These are phyloP conservation scores for Aureobasidium sp. DNA, from an alignment of 2,329 filamentous ascomycete genomes.

Conservation along the genomic window DNA sequence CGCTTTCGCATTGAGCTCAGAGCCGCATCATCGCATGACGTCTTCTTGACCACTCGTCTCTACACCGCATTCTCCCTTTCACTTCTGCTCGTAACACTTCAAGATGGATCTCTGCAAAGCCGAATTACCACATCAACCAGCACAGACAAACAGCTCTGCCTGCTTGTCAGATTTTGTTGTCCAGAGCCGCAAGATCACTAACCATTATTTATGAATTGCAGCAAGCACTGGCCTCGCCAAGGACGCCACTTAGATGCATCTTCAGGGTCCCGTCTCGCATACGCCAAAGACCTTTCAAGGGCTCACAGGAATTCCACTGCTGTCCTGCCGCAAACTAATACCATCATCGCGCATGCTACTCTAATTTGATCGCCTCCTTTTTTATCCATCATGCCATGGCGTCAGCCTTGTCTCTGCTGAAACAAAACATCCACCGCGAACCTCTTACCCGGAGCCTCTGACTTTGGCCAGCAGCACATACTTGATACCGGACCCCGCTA, in stretches of 20 bases:
- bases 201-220: background rate
- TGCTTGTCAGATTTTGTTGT: background rate
- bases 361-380: slow-evolving; percentile 1
- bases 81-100: background rate
- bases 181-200: background rate
- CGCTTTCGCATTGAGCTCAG: background rate
- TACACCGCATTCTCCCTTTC: background rate
- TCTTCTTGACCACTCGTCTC: background rate
- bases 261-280: background rate
- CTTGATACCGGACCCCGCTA: background rate
- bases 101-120: too few relatives aligned
- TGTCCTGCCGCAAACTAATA: background rate
- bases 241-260: slow-evolving; percentile 9
- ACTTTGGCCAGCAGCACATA: background rate
- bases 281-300: background rate
- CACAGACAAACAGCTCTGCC: background rate
- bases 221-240: slow-evolving; percentile 9
- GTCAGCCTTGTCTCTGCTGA: background rate
- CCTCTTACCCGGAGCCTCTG: background rate
- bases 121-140: background rate
- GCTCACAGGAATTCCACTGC: background rate
- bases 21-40: background rate
- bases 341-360: background rate
- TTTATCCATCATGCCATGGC: background rate
- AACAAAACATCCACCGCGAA: background rate